A percentile compares a stretch with the other conserved stretches of the same genome.
Conservation (phyloP, 768 basidiomycete genomes). For the Suillus subluteus region DNA sequence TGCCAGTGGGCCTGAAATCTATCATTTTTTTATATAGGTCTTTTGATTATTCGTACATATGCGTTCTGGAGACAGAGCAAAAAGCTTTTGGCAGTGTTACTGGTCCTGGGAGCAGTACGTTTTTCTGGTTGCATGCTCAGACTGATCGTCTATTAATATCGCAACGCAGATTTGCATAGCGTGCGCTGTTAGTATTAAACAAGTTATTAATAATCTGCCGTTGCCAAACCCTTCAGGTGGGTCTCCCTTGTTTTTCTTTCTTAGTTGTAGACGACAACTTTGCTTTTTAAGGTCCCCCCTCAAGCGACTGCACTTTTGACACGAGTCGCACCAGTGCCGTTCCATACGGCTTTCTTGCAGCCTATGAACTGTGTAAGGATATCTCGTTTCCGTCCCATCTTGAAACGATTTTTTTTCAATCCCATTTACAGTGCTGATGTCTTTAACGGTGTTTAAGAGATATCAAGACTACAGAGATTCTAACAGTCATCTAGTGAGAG, state of each 20-base stretch:
- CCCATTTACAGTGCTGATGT: neutral
- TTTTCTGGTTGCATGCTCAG: neutral
- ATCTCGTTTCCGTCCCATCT: neutral
- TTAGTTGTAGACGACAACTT: neutral
- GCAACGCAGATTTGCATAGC: neutral
- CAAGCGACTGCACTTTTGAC: slow-evolving; percentile 1
- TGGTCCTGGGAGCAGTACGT: slow-evolving; percentile 7
- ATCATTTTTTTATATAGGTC: neutral
- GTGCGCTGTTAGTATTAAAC: neutral
- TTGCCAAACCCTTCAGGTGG: neutral
- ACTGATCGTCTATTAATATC: neutral
- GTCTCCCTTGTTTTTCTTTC: neutral
- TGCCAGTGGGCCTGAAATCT: neutral
- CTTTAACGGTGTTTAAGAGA: slow-evolving; percentile 6
- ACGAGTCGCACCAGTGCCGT: neutral
- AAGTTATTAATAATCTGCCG: neutral
- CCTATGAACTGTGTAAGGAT: neutral
- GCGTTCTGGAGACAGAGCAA: slow-evolving; percentile 10
- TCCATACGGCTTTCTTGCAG: neutral
- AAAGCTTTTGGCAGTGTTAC: slow-evolving; percentile 1
- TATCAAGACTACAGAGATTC: neutral
- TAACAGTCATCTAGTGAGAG: neutral
- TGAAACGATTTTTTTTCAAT: neutral
- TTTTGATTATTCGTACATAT: slow-evolving; percentile 6
- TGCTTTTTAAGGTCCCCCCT: neutral